These are phyloP conservation scores for Lycium ferocissimum DNA, from an alignment of 257 asterid genomes.

Conservation along the genomic window DNA sequence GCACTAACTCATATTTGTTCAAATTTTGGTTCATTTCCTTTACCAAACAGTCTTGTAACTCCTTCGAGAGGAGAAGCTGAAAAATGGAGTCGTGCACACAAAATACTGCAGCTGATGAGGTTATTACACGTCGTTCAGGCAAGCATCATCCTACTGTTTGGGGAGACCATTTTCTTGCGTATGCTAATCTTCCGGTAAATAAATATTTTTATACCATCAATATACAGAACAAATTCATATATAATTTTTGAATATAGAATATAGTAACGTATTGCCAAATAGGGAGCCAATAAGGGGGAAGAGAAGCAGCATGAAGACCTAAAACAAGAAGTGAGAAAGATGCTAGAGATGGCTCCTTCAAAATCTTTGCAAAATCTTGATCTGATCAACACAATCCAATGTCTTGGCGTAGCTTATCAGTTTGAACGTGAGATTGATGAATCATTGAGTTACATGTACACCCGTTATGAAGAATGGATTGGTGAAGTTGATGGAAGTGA, in stretches of 20 bases:
- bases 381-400: conserved; percentile 29
- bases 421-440: conserved; percentile 36
- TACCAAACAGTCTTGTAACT: too few species aligned
- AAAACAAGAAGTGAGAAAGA: conserved; percentile 24
- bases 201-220: neutral
- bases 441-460: neutral
- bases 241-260: too few species aligned
- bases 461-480: neutral
- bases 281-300: neutral
- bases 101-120: too few species aligned
- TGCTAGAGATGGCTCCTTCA: neutral
- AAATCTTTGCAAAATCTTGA: neutral
- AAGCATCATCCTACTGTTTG: too few species aligned
- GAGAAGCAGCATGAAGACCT: neutral
- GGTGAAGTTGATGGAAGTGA: conserved; percentile 13
- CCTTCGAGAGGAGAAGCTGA: too few species aligned
- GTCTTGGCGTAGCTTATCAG: conserved; percentile 39
- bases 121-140: too few species aligned
- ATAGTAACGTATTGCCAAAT: neutral
- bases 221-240: neutral
- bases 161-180: too few species aligned
- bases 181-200: neutral
- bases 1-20: too few species aligned
- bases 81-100: too few species aligned
- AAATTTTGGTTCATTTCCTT: too few species aligned